Percentiles rank a stretch among this genome's conserved stretches.
Evolutionary conservation across 805 yeast genomes (phyloP).

Genomic region (Cephaloascus albidus): DNA sequence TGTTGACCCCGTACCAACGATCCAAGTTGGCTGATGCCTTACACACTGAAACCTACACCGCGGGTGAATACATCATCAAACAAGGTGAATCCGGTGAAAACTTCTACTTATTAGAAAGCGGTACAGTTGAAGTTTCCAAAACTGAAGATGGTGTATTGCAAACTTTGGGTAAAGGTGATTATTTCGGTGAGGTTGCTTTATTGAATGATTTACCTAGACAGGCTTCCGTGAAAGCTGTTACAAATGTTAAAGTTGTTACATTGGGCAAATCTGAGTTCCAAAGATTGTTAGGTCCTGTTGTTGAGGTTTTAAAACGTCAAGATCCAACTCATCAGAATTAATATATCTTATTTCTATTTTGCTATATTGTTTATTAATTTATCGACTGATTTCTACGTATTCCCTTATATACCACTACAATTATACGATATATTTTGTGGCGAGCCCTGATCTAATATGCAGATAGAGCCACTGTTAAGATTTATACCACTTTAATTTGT

Average conservation of each 20-base stretch:
- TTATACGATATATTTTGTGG: too few species aligned
- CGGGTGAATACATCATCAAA: constrained; percentile 66
- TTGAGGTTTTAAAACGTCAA: constrained; percentile 74
- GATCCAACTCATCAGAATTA: constrained; percentile 82
- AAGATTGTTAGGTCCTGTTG: constrained; percentile 90
- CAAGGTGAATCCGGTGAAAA: constrained; percentile 68
- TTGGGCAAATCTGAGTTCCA: constrained; percentile 89
- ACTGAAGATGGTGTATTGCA: constrained; percentile 52
- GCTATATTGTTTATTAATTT: too few species aligned
- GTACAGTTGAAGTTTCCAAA: constrained; percentile 70
- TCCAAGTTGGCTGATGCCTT: constrained; percentile 92
- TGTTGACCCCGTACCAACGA: constrained; percentile 72
- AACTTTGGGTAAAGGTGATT: constrained; percentile 68
- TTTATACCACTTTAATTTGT: too few species aligned
- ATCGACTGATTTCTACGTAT: too few species aligned
- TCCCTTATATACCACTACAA: too few species aligned
- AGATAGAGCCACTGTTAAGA: too few species aligned
- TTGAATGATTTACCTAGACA: constrained; percentile 88
- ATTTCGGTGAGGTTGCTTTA: constrained; percentile 94
- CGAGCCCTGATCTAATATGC: too few species aligned
- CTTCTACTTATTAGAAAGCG: constrained; percentile 52
- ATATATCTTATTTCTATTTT: too few species aligned
- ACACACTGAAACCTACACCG: constrained; percentile 60
- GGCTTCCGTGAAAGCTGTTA: constrained; percentile 79
- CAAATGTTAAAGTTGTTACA: constrained; percentile 79